These are phyloP conservation scores for Berberis thunbergii DNA, from an alignment of 164 flowering plant genomes.

Conservation along the genomic window DNA sequence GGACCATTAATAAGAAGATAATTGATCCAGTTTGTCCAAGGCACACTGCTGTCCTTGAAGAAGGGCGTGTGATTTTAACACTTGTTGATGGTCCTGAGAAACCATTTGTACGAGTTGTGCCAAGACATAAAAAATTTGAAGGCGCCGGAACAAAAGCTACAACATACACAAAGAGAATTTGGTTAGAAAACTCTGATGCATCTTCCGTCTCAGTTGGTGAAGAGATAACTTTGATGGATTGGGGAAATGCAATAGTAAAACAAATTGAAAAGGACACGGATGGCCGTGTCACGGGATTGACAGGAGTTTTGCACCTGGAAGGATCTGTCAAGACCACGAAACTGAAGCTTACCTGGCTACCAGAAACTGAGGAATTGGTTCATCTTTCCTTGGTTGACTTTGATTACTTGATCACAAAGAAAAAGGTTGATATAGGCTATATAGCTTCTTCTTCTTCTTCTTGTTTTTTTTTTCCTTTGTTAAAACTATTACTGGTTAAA, in stretches of 20 bases:
- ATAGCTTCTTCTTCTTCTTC: neutral
- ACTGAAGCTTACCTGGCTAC: conserved; percentile 93
- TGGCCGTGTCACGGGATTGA: conserved; percentile 45
- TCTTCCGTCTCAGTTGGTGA: conserved; percentile 49
- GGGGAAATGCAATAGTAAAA: conserved; percentile 88
- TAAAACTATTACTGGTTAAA: conserved; percentile 1
- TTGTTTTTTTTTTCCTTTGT: neutral
- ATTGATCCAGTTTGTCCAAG: conserved; percentile 94
- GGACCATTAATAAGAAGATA: conserved; percentile 92
- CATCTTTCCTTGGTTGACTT: conserved; percentile 60
- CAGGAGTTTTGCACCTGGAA: conserved; percentile 74
- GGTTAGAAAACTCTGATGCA: conserved; percentile 83
- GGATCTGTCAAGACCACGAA: conserved; percentile 94
- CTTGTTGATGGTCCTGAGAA: conserved; percentile 73
- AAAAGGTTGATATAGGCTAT: conserved; percentile 47
- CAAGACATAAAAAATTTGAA: conserved; percentile 77
- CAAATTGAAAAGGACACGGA: conserved; percentile 55
- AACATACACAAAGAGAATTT: conserved; percentile 62
- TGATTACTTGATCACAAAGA: conserved; percentile 82
- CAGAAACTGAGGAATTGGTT: conserved; percentile 68
- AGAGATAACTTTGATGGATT: conserved; percentile 88
- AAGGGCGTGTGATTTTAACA: conserved; percentile 52
- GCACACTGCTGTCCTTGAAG: conserved; percentile 79
- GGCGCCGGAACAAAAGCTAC: conserved; percentile 83
- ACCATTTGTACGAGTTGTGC: conserved; percentile 71